Conservation (phyloP, 192 early-diverging fungal species). For the Jimgerdemannia flammicorona region DNA sequence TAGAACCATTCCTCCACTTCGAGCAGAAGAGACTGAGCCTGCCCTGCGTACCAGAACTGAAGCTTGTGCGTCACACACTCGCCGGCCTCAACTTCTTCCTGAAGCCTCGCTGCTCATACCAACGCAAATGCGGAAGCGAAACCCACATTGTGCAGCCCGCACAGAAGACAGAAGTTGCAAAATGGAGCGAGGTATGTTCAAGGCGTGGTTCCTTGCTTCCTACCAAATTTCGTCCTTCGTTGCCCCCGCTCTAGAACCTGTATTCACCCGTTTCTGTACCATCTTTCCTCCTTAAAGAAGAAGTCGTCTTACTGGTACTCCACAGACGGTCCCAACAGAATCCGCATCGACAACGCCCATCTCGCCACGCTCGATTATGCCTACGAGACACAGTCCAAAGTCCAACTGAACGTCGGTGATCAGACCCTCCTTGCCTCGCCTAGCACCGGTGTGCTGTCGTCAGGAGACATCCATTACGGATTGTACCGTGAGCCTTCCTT, state of each 20-base stretch:
- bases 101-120: not conserved
- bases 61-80: not conserved
- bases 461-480: slow-evolving; percentile 26
- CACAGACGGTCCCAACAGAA: slow-evolving; percentile 16
- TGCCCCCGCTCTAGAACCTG: no score
- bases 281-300: not conserved
- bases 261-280: no score
- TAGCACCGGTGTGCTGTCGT: slow-evolving; percentile 21
- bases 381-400: slow-evolving; percentile 15
- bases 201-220: not conserved
- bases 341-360: slow-evolving; percentile 17
- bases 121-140: not conserved
- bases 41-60: not conserved
- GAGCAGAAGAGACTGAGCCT: not conserved
- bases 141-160: no score
- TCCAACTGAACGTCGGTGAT: slow-evolving; percentile 21
- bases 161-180: not conserved
- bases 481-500: slow-evolving; percentile 25
- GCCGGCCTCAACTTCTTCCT: not conserved
- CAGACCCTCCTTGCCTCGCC: slow-evolving; percentile 17
- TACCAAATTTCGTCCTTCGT: not conserved
- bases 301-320: slow-evolving; percentile 28
- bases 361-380: slow-evolving; percentile 20
- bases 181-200: not conserved
- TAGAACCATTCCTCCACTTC: not conserved